Conservation (phyloP, 208 protist genomes). For the Naegleria lovaniensis region DNA sequence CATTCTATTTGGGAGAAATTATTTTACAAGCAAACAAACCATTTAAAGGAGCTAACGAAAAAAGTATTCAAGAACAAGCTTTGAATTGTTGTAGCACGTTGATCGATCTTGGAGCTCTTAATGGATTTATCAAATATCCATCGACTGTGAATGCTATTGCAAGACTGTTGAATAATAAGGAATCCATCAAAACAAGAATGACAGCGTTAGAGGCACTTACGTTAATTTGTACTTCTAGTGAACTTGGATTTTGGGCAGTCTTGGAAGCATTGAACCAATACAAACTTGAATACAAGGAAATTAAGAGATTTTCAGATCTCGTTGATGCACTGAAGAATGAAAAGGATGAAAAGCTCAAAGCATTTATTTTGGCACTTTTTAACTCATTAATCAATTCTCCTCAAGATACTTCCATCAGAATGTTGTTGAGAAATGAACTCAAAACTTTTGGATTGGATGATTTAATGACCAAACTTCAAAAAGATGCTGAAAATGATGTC, state of each 20-base stretch:
- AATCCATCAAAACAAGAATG: background rate
- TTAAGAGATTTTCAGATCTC: background rate
- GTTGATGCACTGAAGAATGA: background rate
- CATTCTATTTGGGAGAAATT: slow-evolving; percentile 9
- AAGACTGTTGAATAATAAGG: background rate
- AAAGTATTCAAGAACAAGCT: slow-evolving; percentile 3
- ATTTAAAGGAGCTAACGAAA: background rate
- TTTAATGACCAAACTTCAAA: background rate
- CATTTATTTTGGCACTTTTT: background rate
- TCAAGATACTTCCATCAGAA: background rate
- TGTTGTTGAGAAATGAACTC: background rate
- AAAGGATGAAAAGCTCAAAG: background rate
- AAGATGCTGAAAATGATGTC: background rate
- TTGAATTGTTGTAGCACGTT: background rate
- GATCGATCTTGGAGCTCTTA: background rate
- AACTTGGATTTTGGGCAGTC: background rate
- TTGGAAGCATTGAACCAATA: background rate
- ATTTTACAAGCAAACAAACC: background rate
- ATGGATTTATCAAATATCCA: background rate
- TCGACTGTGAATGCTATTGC: background rate
- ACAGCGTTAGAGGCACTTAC: background rate
- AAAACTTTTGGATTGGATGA: background rate
- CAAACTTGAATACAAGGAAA: background rate
- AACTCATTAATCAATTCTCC: slow-evolving; percentile 1
- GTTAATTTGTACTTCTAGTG: slow-evolving; percentile 13